Conservation (phyloP, 495 filamentous ascomycete genomes). For the Geoglossum glabrum region DNA sequence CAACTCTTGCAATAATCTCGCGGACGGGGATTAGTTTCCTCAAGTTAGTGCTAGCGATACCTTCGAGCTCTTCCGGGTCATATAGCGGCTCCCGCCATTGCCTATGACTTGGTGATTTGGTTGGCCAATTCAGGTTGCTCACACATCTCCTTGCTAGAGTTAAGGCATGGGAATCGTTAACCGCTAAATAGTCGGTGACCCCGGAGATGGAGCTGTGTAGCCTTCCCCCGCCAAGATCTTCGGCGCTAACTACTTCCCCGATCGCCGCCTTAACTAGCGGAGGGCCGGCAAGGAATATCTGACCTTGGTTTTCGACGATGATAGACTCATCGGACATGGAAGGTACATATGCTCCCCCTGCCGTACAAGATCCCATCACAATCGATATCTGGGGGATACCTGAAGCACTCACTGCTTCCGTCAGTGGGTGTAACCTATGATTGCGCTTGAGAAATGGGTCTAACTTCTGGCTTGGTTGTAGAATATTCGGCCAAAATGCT, state of each 20-base stretch:
- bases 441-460: not conserved
- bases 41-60: slow-evolving; percentile 77
- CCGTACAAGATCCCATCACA: slow-evolving; percentile 95
- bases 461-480: slow-evolving; percentile 91
- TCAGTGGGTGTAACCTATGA: not conserved
- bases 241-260: slow-evolving; percentile 78
- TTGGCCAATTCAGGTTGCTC: slow-evolving; percentile 71
- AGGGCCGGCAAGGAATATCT: slow-evolving; percentile 90
- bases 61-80: slow-evolving; percentile 58
- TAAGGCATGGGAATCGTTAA: slow-evolving; percentile 87
- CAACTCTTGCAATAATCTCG: slow-evolving; percentile 85
- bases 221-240: slow-evolving; percentile 84
- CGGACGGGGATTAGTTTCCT: slow-evolving; percentile 64
- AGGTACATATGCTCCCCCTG: slow-evolving; percentile 89
- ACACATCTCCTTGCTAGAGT: slow-evolving; percentile 67
- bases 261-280: slow-evolving; percentile 94
- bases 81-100: slow-evolving; percentile 53
- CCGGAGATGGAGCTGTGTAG: slow-evolving; percentile 80
- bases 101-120: not conserved
- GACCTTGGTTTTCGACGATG: slow-evolving; percentile 85
- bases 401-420: slow-evolving; percentile 37
- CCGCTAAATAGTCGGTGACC: slow-evolving; percentile 91
- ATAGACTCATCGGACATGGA: slow-evolving; percentile 96
- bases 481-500: slow-evolving; percentile 95
- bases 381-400: slow-evolving; percentile 89